Evolutionary conservation across 257 asterid species (phyloP).

Genomic region (Nicotiana sylvestris): DNA sequence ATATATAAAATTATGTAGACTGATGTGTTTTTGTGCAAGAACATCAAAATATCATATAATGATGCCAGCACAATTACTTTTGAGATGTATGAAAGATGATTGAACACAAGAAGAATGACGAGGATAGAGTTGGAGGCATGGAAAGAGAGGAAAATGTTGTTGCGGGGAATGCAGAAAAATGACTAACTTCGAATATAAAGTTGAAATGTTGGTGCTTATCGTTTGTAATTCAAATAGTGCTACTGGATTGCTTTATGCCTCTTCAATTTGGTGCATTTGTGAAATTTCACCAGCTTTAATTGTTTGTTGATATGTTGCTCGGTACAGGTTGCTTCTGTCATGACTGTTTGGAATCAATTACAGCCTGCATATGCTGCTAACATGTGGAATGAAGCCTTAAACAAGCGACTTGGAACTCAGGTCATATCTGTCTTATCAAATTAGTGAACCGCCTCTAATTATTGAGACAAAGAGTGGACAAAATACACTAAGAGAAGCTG

Average conservation of each 20-base stretch:
- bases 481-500: neutral
- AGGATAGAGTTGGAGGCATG: neutral
- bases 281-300: neutral
- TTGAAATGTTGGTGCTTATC: neutral
- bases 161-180: neutral
- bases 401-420: conserved; percentile 89
- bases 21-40: neutral
- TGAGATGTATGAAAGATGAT: neutral
- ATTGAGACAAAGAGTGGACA: neutral
- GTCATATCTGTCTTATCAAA: conserved; percentile 26
- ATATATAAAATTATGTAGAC: neutral
- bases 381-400: conserved; percentile 92
- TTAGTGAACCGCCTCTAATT: neutral
- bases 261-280: neutral
- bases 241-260: neutral
- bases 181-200: too few species aligned
- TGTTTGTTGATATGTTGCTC: conserved; percentile 12
- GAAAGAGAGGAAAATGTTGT: neutral
- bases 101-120: neutral
- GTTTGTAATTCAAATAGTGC: neutral
- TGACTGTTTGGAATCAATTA: conserved; percentile 83
- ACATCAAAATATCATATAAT: neutral
- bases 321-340: conserved; percentile 79
- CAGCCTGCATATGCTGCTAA: conserved; percentile 81
- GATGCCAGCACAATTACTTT: neutral